Percentiles rank a stretch among this genome's conserved stretches.
Evolutionary conservation across 2,329 filamentous ascomycete genomes (phyloP).

Genomic region (Lasiodiplodia citricola): DNA sequence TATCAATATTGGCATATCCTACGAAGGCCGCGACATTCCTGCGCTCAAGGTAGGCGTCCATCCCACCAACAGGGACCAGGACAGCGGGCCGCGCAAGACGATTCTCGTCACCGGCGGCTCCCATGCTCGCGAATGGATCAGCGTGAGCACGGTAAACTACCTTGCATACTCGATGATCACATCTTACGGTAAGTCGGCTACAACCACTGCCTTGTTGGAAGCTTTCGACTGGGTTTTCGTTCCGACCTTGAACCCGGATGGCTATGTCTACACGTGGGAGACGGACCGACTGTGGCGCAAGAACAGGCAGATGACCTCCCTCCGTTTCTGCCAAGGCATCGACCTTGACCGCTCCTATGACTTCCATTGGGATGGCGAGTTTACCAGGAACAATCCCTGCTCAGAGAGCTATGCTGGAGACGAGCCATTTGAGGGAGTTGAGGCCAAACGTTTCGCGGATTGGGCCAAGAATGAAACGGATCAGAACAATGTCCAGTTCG

Average conservation of each 20-base stretch:
- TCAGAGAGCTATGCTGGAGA: slow-evolving; percentile 89
- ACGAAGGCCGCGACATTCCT: slow-evolving; percentile 84
- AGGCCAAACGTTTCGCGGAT: slow-evolving; percentile 74
- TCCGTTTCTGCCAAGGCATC: slow-evolving; percentile 83
- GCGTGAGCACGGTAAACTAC: slow-evolving; percentile 88
- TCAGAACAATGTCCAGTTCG: slow-evolving; percentile 73
- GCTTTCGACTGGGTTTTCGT: slow-evolving; percentile 88
- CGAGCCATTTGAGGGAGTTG: slow-evolving; percentile 79
- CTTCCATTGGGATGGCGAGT: slow-evolving; percentile 78
- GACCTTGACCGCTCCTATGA: slow-evolving; percentile 89
- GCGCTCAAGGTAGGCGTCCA: slow-evolving; percentile 76
- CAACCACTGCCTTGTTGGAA: slow-evolving; percentile 77
- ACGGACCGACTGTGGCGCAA: slow-evolving; percentile 94
- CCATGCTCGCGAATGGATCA: slow-evolving; percentile 98
- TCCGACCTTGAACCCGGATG: slow-evolving; percentile 89
- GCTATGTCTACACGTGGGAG: slow-evolving; percentile 93
- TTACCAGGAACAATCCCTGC: slow-evolving; percentile 75
- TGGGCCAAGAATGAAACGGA: slow-evolving; percentile 84
- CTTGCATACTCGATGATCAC: slow-evolving; percentile 88
- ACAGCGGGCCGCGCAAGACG: slow-evolving; percentile 67
- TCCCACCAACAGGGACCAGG: slow-evolving; percentile 54
- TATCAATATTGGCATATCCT: slow-evolving; percentile 80
- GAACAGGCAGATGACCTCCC: slow-evolving; percentile 80
- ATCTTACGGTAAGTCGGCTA: slow-evolving; percentile 73
- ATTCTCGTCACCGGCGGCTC: slow-evolving; percentile 82